These are phyloP conservation scores for Metarhizium sp. DNA, from an alignment of 2,329 filamentous ascomycete species.

Conservation along the genomic window DNA sequence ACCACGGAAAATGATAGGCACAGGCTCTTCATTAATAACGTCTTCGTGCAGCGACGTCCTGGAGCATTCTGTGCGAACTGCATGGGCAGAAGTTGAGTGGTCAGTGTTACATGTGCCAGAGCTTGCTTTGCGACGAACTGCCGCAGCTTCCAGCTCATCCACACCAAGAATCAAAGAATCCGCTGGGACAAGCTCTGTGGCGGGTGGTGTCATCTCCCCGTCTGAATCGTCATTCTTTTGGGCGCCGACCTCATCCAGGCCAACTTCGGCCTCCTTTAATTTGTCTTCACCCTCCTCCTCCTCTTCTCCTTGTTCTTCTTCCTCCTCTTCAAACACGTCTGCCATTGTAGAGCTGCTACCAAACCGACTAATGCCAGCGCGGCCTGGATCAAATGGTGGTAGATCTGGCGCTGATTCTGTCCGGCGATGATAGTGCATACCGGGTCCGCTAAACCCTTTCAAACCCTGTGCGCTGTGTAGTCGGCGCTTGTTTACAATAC, in stretches of 20 bases:
- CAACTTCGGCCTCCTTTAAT: background rate
- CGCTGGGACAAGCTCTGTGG: slow-evolving; percentile 4
- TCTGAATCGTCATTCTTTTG: slow-evolving; percentile 33
- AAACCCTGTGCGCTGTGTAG: slow-evolving; percentile 70
- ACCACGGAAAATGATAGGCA: slow-evolving; percentile 28
- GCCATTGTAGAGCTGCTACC: slow-evolving; percentile 67
- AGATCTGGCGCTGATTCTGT: slow-evolving; percentile 75
- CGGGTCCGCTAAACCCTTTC: slow-evolving; percentile 57
- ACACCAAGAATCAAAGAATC: background rate
- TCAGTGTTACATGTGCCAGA: slow-evolving; percentile 35
- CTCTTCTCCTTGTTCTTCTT: slow-evolving; percentile 49
- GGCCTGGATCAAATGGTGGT: slow-evolving; percentile 58
- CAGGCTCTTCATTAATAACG: slow-evolving; percentile 37
- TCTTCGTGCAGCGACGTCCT: slow-evolving; percentile 42
- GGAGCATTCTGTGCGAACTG: slow-evolving; percentile 38
- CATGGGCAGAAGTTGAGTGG: slow-evolving; percentile 12
- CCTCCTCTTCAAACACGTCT: slow-evolving; percentile 80
- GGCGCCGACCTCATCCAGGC: background rate
- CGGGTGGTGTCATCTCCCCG: slow-evolving; percentile 25
- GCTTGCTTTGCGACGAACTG: slow-evolving; percentile 29
- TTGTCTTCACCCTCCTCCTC: slow-evolving; percentile 29
- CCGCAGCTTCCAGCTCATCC: slow-evolving; percentile 9
- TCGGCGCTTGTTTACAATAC: slow-evolving; percentile 48
- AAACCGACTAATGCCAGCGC: slow-evolving; percentile 50
- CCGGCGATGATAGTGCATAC: slow-evolving; percentile 67